These are phyloP conservation scores for Trichocladium uniseriatum DNA, from an alignment of 495 filamentous ascomycete genomes.

Conservation along the genomic window DNA sequence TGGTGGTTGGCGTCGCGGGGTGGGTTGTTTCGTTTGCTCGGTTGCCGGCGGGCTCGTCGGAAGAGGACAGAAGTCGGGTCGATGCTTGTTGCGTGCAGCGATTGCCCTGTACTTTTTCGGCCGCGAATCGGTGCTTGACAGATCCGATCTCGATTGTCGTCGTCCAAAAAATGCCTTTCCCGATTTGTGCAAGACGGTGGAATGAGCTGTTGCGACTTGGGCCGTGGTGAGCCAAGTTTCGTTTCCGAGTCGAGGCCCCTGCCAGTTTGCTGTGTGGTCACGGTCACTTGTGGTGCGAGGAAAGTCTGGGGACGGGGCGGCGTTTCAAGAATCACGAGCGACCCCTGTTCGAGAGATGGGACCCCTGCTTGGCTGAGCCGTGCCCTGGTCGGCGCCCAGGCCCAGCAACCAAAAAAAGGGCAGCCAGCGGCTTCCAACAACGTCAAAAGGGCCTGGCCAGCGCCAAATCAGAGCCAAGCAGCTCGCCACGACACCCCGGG, in stretches of 20 bases:
- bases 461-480: background rate
- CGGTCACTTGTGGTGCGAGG: constrained; percentile 12
- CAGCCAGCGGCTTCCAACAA: background rate
- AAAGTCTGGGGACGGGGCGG: constrained; percentile 13
- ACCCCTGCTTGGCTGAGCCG: constrained; percentile 11
- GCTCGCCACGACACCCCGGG: no score
- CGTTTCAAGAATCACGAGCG: constrained; percentile 22
- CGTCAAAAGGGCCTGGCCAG: background rate
- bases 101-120: background rate
- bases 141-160: background rate
- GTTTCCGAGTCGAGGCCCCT: constrained; percentile 10
- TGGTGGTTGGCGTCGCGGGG: background rate
- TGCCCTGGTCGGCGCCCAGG: constrained; percentile 4
- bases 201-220: constrained; percentile 2
- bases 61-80: constrained; percentile 6
- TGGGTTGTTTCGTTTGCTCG: background rate
- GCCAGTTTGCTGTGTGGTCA: constrained; percentile 5
- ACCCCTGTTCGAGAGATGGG: constrained; percentile 18
- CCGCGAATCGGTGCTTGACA: background rate
- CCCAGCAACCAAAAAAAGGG: background rate
- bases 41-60: background rate
- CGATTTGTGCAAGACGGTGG: background rate
- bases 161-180: background rate
- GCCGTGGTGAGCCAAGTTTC: constrained; percentile 5
- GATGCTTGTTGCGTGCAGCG: background rate